These are phyloP conservation scores for Clathrospora elynae DNA, from an alignment of 2,329 filamentous ascomycete species.

Conservation along the genomic window DNA sequence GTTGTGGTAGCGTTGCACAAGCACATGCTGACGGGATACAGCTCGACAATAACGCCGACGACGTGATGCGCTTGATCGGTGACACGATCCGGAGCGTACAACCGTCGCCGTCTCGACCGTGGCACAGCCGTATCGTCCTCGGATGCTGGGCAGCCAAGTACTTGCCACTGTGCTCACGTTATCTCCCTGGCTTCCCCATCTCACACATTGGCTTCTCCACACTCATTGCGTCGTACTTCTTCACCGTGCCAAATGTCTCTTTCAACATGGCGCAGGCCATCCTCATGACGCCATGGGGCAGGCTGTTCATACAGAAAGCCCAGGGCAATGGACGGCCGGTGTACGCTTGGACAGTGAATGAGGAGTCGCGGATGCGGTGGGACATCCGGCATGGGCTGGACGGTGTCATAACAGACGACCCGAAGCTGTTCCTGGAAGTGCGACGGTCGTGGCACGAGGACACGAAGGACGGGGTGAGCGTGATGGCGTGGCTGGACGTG, in stretches of 20 bases:
- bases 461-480: slow-evolving; percentile 34
- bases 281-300: slow-evolving; percentile 71
- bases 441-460: slow-evolving; percentile 50
- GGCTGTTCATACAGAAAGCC: slow-evolving; percentile 67
- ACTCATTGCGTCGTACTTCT: slow-evolving; percentile 72
- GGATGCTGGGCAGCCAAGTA: slow-evolving; percentile 83
- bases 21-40: slow-evolving; percentile 39
- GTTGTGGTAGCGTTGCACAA: neutral
- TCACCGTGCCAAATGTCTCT: slow-evolving; percentile 68
- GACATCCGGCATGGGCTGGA: slow-evolving; percentile 69
- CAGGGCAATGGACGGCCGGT: slow-evolving; percentile 63
- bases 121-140: slow-evolving; percentile 75
- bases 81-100: slow-evolving; percentile 63
- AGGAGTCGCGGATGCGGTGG: slow-evolving; percentile 80
- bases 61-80: slow-evolving; percentile 72
- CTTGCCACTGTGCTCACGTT: slow-evolving; percentile 64
- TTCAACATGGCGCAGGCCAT: slow-evolving; percentile 78
- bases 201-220: slow-evolving; percentile 72
- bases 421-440: slow-evolving; percentile 68
- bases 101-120: slow-evolving; percentile 57
- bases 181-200: slow-evolving; percentile 67
- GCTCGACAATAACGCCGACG: slow-evolving; percentile 71
- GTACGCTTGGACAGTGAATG: slow-evolving; percentile 87
- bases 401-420: slow-evolving; percentile 86
- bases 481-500: slow-evolving; percentile 41